These are phyloP conservation scores for Albizia julibrissin DNA, from an alignment of 306 rosid species.

Conservation along the genomic window DNA sequence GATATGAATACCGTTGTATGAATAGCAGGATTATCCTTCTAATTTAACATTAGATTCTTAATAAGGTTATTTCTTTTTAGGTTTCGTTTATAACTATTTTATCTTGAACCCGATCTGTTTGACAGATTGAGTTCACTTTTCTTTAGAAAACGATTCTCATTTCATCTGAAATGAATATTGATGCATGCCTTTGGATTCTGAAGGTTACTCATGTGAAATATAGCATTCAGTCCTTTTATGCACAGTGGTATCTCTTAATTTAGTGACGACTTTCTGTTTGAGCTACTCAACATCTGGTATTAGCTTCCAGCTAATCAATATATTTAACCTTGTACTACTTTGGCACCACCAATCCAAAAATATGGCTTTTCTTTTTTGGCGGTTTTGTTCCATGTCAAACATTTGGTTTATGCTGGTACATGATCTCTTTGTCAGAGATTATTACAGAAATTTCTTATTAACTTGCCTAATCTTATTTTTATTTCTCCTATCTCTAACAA, in stretches of 20 bases:
- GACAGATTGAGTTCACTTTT: not conserved
- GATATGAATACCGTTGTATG: not conserved
- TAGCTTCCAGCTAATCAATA: not conserved
- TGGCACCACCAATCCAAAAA: not conserved
- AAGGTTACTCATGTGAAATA: not conserved
- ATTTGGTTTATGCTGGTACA: not conserved
- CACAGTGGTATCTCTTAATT: not conserved
- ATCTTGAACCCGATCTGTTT: not conserved
- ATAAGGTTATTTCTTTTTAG: not conserved
- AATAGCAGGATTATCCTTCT: not conserved
- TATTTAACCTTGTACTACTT: not conserved
- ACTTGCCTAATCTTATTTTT: not conserved
- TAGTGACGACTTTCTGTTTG: not conserved
- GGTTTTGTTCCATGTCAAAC: conserved; percentile 3
- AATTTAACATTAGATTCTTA: not conserved
- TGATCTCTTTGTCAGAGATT: not conserved
- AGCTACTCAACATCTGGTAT: conserved; percentile 5
- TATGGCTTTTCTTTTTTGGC: not conserved
- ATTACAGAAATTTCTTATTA: not conserved
- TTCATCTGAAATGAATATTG: not conserved
- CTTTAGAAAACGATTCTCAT: not conserved
- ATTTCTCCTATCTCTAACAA: not conserved
- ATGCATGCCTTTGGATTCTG: not conserved
- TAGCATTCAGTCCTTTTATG: not conserved
- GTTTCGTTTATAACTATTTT: not conserved